A percentile compares a stretch with the other conserved stretches of the same genome.
Conservation (phyloP, 352 stramenopile genomes). For the Aphanomyces stellatus region DNA sequence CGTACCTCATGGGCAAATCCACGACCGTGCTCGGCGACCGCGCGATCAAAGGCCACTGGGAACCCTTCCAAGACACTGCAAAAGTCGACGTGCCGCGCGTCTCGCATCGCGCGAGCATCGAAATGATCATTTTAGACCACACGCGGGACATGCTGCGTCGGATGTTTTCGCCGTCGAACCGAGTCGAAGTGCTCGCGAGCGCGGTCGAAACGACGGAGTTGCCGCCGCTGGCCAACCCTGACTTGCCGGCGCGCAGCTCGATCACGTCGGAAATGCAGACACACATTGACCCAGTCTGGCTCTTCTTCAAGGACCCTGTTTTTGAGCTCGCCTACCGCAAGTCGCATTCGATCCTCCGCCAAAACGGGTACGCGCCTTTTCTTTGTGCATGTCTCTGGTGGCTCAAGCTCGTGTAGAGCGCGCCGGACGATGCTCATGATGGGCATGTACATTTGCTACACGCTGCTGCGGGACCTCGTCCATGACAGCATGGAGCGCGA, state of each 20-base stretch:
- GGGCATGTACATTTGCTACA: constrained; percentile 46
- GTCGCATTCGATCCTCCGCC: constrained; percentile 3
- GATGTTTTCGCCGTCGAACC: not conserved
- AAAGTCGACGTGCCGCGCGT: not conserved
- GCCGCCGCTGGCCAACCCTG: not conserved
- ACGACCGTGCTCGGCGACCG: constrained; percentile 51
- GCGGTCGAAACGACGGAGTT: not conserved
- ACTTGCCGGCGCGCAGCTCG: not conserved
- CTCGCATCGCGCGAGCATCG: not conserved
- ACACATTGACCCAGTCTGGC: constrained; percentile 46
- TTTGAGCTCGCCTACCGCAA: constrained; percentile 78
- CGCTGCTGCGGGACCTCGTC: constrained; percentile 45
- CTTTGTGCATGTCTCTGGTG: too few species aligned
- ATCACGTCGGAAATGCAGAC: constrained; percentile 51
- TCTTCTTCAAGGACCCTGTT: constrained; percentile 57
- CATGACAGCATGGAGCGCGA: not conserved
- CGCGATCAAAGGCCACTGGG: constrained; percentile 30
- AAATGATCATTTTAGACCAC: not conserved
- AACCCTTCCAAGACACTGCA: not conserved
- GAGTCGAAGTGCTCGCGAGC: not conserved
- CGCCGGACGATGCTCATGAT: not conserved
- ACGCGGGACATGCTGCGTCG: not conserved
- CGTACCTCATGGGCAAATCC: constrained; percentile 70
- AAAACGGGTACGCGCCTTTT: constrained; percentile 3
- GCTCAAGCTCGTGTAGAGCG: too few species aligned